A percentile compares a stretch with the other conserved stretches of the same genome.
These are phyloP conservation scores for Huntiella savannae DNA, from an alignment of 2,329 filamentous ascomycete genomes.

Conservation along the genomic window DNA sequence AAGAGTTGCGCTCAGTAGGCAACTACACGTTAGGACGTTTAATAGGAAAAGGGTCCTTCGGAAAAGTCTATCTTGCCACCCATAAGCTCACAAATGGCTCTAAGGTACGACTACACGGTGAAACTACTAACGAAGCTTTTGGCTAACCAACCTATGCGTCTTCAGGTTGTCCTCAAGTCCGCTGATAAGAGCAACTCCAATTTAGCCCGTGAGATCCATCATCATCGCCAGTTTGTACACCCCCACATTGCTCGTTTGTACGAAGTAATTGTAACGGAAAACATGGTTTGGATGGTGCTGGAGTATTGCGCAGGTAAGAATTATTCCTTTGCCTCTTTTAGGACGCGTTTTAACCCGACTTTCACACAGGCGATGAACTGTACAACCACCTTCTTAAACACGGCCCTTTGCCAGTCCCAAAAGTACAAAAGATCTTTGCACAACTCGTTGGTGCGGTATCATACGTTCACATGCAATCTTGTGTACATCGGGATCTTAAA, in stretches of 20 bases:
- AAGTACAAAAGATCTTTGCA: slow-evolving; percentile 89
- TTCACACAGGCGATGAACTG: slow-evolving; percentile 61
- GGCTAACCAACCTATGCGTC: neutral
- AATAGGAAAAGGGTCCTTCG: slow-evolving; percentile 95
- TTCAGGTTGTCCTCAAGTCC: slow-evolving; percentile 76
- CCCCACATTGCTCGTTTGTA: slow-evolving; percentile 93
- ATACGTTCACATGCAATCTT: slow-evolving; percentile 88
- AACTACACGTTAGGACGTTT: slow-evolving; percentile 84
- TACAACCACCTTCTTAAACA: slow-evolving; percentile 88
- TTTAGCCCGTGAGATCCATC: slow-evolving; percentile 90
- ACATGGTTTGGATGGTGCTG: slow-evolving; percentile 82
- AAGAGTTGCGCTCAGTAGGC: slow-evolving; percentile 77
- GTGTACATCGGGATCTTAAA: slow-evolving; percentile 91
- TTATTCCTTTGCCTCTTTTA: slow-evolving; percentile 4
- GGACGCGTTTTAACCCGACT: neutral
- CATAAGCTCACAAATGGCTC: slow-evolving; percentile 98
- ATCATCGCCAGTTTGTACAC: slow-evolving; percentile 93
- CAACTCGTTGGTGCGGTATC: slow-evolving; percentile 87
- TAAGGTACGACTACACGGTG: slow-evolving; percentile 42
- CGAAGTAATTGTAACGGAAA: slow-evolving; percentile 95
- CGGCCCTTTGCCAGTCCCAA: slow-evolving; percentile 63
- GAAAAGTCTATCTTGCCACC: slow-evolving; percentile 87
- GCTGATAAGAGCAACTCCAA: slow-evolving; percentile 93
- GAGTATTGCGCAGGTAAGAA: slow-evolving; percentile 78
- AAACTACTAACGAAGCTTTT: neutral